These are phyloP conservation scores for Alliaria petiolata DNA, from an alignment of 345 rosid genomes.

Conservation along the genomic window DNA sequence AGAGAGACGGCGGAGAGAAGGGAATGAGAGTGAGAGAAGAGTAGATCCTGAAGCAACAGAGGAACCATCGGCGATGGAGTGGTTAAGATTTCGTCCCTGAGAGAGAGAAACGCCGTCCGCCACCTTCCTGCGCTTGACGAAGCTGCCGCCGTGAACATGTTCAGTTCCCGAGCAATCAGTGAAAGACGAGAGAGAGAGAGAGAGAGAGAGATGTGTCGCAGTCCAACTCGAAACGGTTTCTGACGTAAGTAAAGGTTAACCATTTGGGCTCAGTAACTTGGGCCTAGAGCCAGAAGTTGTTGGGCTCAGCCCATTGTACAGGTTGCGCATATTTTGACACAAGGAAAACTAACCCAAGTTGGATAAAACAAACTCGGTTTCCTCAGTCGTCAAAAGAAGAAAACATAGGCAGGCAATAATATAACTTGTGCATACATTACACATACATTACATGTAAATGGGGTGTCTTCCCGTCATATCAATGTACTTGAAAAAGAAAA, in stretches of 20 bases:
- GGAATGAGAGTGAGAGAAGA: conserved; percentile 61
- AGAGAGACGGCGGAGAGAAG: conserved; percentile 55
- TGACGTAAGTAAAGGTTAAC: background rate
- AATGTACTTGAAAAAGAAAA: too few species aligned
- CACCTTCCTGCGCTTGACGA: conserved; percentile 46
- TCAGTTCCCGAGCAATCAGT: background rate
- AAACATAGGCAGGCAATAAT: too few species aligned
- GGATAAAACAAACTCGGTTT: too few species aligned
- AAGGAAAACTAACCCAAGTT: too few species aligned
- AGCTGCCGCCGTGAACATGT: conserved; percentile 31
- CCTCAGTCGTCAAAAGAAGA: too few species aligned
- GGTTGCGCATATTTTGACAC: background rate
- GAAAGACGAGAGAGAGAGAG: background rate
- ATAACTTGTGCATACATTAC: too few species aligned
- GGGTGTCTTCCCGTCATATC: too few species aligned
- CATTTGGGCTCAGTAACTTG: background rate
- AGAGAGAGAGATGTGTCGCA: background rate
- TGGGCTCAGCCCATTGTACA: background rate
- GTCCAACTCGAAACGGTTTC: too few species aligned
- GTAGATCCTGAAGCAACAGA: conserved; percentile 52
- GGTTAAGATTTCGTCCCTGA: conserved; percentile 70
- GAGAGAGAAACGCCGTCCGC: conserved; percentile 84
- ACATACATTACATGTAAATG: too few species aligned
- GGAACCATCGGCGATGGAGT: conserved; percentile 44
- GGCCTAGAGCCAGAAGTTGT: background rate